A percentile compares a stretch with the other conserved stretches of the same genome.
phyloP scores from a whole-genome alignment of 202 grass and related monocot genomes.

The Zizania palustris region DNA sequence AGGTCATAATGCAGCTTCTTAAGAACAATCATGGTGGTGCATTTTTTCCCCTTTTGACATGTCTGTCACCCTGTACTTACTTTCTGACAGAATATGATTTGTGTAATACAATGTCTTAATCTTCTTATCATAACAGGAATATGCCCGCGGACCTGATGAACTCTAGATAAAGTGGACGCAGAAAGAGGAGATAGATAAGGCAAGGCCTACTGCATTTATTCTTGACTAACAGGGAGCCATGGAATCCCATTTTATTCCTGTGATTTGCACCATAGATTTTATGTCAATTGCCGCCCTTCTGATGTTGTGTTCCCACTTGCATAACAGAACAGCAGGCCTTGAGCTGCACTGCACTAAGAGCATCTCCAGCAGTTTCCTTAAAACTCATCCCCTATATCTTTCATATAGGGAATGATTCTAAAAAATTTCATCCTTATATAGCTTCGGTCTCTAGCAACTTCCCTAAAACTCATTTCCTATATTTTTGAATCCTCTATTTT shows the following conservation, averaged over 20 bases:
- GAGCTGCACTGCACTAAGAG: neutral
- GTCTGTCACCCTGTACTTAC: neutral
- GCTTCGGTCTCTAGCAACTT: too few relatives aligned
- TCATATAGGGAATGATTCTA: too few relatives aligned
- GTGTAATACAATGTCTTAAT: slow-evolving; percentile 40
- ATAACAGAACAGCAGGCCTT: neutral
- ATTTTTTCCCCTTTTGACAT: slow-evolving; percentile 28
- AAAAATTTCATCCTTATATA: too few relatives aligned
- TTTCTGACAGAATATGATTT: slow-evolving; percentile 45
- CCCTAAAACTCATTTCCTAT: too few relatives aligned
- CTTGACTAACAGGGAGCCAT: slow-evolving; percentile 43
- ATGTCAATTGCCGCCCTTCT: slow-evolving; percentile 18
- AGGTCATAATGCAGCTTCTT: slow-evolving; percentile 33
- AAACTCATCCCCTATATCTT: too few relatives aligned
- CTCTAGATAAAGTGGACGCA: slow-evolving; percentile 41
- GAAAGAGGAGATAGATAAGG: slow-evolving; percentile 50
- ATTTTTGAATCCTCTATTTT: too few relatives aligned
- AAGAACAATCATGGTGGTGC: slow-evolving; percentile 12
- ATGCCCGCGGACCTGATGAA: slow-evolving; percentile 33
- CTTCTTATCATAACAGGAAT: slow-evolving; percentile 47
- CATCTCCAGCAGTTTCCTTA: too few relatives aligned
- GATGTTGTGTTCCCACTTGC: slow-evolving; percentile 41
- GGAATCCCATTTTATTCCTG: slow-evolving; percentile 47
- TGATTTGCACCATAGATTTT: slow-evolving; percentile 36
- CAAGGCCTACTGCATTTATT: slow-evolving; percentile 45